Conservation (phyloP, 805 yeast species). For the Candida maesae region DNA sequence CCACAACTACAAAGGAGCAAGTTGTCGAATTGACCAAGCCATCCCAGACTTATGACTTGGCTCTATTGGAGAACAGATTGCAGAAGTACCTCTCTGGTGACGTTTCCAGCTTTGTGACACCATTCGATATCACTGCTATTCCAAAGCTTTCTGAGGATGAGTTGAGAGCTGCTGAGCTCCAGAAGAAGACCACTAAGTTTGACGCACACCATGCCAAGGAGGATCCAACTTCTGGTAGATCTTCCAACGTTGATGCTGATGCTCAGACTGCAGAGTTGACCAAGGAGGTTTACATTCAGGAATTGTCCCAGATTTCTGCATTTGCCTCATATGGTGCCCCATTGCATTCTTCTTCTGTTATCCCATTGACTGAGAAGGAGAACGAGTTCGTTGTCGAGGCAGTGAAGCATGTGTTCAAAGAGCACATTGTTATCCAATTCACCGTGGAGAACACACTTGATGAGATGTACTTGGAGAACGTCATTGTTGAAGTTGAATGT, state of each 20-base stretch:
- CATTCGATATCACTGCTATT: conserved; percentile 70
- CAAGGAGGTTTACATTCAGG: conserved; percentile 67
- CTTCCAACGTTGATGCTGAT: conserved; percentile 13
- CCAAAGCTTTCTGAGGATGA: conserved; percentile 68
- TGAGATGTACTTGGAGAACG: conserved; percentile 72
- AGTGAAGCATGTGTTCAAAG: conserved; percentile 75
- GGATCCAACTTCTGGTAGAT: conserved; percentile 3
- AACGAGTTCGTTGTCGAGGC: conserved; percentile 89
- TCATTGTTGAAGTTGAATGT: conserved; percentile 64
- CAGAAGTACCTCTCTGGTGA: conserved; percentile 57
- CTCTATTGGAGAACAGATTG: conserved; percentile 74
- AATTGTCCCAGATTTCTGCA: conserved; percentile 67
- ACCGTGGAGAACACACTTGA: conserved; percentile 80
- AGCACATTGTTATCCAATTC: conserved; percentile 74
- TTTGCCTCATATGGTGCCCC: conserved; percentile 69
- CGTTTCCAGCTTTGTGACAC: conserved; percentile 37
- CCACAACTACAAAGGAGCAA: conserved; percentile 30
- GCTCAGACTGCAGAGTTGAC: conserved; percentile 32
- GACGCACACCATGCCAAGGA: conserved; percentile 26
- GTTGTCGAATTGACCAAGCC: conserved; percentile 59
- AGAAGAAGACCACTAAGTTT: conserved; percentile 41
- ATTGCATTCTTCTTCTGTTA: conserved; percentile 61
- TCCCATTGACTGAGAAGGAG: conserved; percentile 82
- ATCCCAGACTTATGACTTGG: conserved; percentile 65
- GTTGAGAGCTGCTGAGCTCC: conserved; percentile 58